Base-by-base conservation (phyloP, 2,329 filamentous ascomycete genomes). In the Epichloe aotearoae region DNA sequence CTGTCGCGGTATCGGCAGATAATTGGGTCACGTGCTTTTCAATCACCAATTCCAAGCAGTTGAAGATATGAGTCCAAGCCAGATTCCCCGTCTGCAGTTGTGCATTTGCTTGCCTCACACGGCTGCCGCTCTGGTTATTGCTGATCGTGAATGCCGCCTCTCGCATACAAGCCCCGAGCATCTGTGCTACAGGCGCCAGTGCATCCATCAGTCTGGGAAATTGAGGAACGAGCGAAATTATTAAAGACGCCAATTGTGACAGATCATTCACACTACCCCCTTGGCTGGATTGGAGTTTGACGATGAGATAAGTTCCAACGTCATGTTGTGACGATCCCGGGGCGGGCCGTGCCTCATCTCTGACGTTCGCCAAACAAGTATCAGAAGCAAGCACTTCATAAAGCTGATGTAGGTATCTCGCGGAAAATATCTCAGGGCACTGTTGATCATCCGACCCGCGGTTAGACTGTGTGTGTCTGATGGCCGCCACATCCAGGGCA, bases 21-120 rank as follows among this genome's bases (percentile, higher is more conserved):
- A 83, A 64, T 46, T 69, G 69, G 10, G 76, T 79, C 41, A 76
- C 70, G 50, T 74, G 73, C 56, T 78, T 82, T 33, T 80, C 76
- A 42, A 82, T 71, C 50, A 76, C 68, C 3, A 57, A 56, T 3
- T 67, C 65, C 15, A 82, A 58, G 4, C 69, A 68, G 5, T 57
- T 57, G 1, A 73, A 71, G 38, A 73, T 66, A 11, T 64, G 54
- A 17, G 61, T 60, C 57, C 74, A 80, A 30, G 74, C 66, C 2
- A 63, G 55, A 50, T 76, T 65, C 1, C 69, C 73, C 41, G 66
- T 55, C 51, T 56, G 63, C 52, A 77, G 54, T 40, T 66, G 65
- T 19, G 63, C 58, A 46, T 59, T 63, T 17, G 61, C 60, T 3
- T 61, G 61, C 1, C 48, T 26, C 15, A 53, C 41, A 39, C 56